Conservation (phyloP, 1,284 basidiomycete genomes). For the Ustilago vetiveriae region DNA sequence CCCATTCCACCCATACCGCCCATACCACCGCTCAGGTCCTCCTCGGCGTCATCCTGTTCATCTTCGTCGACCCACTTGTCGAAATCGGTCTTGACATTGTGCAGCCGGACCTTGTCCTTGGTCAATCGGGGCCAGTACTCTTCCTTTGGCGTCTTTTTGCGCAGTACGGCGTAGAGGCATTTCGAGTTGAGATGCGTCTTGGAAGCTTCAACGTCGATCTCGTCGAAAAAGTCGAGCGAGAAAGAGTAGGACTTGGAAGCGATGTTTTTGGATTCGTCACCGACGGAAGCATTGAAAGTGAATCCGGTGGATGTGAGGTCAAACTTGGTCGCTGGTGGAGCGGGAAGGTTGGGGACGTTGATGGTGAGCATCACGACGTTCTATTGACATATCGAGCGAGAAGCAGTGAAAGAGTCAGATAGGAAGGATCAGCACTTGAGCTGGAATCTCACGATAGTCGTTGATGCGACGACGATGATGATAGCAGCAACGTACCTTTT, state of each 20-base stretch:
- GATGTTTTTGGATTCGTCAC: slow-evolving; percentile 59
- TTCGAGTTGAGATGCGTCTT: slow-evolving; percentile 65
- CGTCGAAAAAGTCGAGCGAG: slow-evolving; percentile 64
- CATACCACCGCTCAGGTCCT: slow-evolving; percentile 67
- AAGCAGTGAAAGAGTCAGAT: background rate
- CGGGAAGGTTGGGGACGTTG: slow-evolving; percentile 65
- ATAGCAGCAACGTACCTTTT: slow-evolving; percentile 48
- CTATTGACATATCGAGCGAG: slow-evolving; percentile 2
- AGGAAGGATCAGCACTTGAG: too few relatives aligned
- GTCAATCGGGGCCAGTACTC: slow-evolving; percentile 67
- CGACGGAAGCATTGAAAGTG: slow-evolving; percentile 55
- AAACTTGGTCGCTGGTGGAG: slow-evolving; percentile 59
- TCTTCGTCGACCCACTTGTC: slow-evolving; percentile 68
- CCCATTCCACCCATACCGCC: slow-evolving; percentile 66
- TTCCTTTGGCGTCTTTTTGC: slow-evolving; percentile 61
- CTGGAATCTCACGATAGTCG: too few relatives aligned
- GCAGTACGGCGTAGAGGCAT: slow-evolving; percentile 60
- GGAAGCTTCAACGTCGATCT: slow-evolving; percentile 61
- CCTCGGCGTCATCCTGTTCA: slow-evolving; percentile 62
- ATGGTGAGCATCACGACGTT: slow-evolving; percentile 66
- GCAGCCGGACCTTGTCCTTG: slow-evolving; percentile 67
- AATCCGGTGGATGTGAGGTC: slow-evolving; percentile 58
- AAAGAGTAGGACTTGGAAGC: slow-evolving; percentile 60
- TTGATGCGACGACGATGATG: too few relatives aligned
- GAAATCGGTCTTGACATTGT: slow-evolving; percentile 68